A percentile compares a stretch with the other conserved stretches of the same genome.
phyloP scores from a whole-genome alignment of 768 basidiomycete species.

The Mycena chlorophos region DNA sequence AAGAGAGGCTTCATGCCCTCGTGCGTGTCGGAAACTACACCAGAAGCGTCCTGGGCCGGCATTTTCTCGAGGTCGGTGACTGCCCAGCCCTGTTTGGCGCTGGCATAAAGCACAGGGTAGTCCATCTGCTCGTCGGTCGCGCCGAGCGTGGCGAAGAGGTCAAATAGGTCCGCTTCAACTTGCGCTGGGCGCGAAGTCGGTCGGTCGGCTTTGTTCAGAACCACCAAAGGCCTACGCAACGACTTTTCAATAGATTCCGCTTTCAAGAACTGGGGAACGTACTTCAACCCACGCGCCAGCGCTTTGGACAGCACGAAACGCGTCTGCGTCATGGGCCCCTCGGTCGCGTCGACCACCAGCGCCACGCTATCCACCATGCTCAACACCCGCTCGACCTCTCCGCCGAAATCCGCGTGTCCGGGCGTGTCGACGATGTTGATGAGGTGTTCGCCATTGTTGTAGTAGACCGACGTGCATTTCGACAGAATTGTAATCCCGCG shows the following conservation, averaged over 20 bases:
- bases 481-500: slow-evolving; percentile 64
- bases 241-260: too few species aligned
- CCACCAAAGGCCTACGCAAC: slow-evolving; percentile 42
- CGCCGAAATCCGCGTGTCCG: slow-evolving; percentile 64
- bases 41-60: slow-evolving; percentile 5
- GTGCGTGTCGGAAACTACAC: not conserved
- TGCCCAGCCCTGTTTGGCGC: slow-evolving; percentile 54
- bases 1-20: slow-evolving; percentile 46
- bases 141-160: slow-evolving; percentile 51
- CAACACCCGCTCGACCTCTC: slow-evolving; percentile 61
- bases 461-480: slow-evolving; percentile 55
- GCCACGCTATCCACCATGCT: slow-evolving; percentile 64
- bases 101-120: slow-evolving; percentile 52
- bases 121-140: slow-evolving; percentile 54
- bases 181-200: slow-evolving; percentile 43
- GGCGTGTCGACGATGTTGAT: slow-evolving; percentile 65
- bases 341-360: slow-evolving; percentile 59
- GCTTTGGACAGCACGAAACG: slow-evolving; percentile 53
- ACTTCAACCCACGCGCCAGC: slow-evolving; percentile 43
- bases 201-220: slow-evolving; percentile 53
- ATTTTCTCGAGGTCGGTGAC: slow-evolving; percentile 11
- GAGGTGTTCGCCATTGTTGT: slow-evolving; percentile 34
- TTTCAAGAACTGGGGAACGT: slow-evolving; percentile 18
- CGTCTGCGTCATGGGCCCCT: slow-evolving; percentile 64
- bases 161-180: slow-evolving; percentile 52